Evolutionary conservation across 495 filamentous ascomycete species (phyloP).

Genomic region (Daldinia caldariorum): DNA sequence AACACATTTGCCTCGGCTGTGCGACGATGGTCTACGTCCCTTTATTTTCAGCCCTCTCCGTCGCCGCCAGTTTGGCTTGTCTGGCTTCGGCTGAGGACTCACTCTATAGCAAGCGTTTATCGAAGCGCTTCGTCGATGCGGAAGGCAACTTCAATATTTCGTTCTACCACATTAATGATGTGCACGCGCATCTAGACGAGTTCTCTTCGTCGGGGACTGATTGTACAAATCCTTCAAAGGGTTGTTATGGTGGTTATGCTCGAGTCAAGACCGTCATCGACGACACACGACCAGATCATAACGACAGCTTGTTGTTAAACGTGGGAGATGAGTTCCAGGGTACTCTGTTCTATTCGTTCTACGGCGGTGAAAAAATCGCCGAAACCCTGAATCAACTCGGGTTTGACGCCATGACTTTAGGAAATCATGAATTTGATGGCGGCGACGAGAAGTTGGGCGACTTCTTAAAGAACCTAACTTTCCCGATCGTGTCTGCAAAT

Average conservation of each 20-base stretch:
- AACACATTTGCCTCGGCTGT: background rate
- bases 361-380: slow-evolving; percentile 69
- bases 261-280: slow-evolving; percentile 63
- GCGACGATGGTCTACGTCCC: slow-evolving; percentile 33
- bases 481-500: slow-evolving; percentile 67
- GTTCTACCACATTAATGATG: slow-evolving; percentile 71
- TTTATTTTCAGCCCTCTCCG: slow-evolving; percentile 22
- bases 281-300: slow-evolving; percentile 59
- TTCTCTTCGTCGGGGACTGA: slow-evolving; percentile 65
- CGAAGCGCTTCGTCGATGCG: slow-evolving; percentile 62
- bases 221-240: slow-evolving; percentile 59
- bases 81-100: slow-evolving; percentile 47
- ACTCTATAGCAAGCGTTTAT: slow-evolving; percentile 52
- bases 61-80: slow-evolving; percentile 18
- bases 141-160: slow-evolving; percentile 66
- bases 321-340: slow-evolving; percentile 70
- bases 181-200: slow-evolving; percentile 68
- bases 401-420: slow-evolving; percentile 68
- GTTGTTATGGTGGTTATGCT: slow-evolving; percentile 68
- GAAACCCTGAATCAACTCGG: slow-evolving; percentile 67
- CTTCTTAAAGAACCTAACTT: slow-evolving; percentile 65
- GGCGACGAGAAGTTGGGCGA: slow-evolving; percentile 61
- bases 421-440: slow-evolving; percentile 68
- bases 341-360: slow-evolving; percentile 67
- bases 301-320: slow-evolving; percentile 65